These are phyloP conservation scores for Cladosporium phlei DNA, from an alignment of 2,329 filamentous ascomycete genomes.

Conservation along the genomic window DNA sequence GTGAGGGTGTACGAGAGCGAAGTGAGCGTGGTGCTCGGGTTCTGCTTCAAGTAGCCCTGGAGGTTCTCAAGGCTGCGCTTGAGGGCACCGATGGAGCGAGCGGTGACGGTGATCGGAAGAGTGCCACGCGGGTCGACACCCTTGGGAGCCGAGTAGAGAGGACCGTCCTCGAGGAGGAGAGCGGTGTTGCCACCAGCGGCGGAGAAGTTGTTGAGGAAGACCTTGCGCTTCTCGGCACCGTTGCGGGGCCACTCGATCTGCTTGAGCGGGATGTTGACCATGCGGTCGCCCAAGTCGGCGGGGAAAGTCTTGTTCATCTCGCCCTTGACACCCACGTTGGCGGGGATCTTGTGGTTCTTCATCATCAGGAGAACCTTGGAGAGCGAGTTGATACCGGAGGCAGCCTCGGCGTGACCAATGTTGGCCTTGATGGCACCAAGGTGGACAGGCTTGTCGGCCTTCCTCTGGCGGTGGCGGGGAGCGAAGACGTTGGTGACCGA, in stretches of 20 bases:
- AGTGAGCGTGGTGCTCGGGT: slow-evolving; percentile 42
- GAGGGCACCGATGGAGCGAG: slow-evolving; percentile 47
- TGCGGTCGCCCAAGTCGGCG: slow-evolving; percentile 48
- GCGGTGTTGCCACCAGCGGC: slow-evolving; percentile 52
- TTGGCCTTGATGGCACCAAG: slow-evolving; percentile 54
- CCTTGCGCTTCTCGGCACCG: slow-evolving; percentile 44
- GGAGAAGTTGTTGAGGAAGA: slow-evolving; percentile 52
- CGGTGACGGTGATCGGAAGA: slow-evolving; percentile 47
- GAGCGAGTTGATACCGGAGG: slow-evolving; percentile 51
- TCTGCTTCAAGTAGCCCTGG: slow-evolving; percentile 42
- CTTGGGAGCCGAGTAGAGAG: slow-evolving; percentile 38
- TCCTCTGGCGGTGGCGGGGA: slow-evolving; percentile 47
- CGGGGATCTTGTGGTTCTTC: slow-evolving; percentile 50
- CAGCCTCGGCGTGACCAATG: slow-evolving; percentile 52
- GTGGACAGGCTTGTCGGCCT: slow-evolving; percentile 46
- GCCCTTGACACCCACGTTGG: slow-evolving; percentile 53
- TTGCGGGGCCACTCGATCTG: slow-evolving; percentile 45
- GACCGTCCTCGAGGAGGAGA: slow-evolving; percentile 49
- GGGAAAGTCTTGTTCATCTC: slow-evolving; percentile 54
- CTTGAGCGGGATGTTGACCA: slow-evolving; percentile 48
- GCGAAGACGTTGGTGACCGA: slow-evolving; percentile 65
- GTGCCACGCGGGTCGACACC: slow-evolving; percentile 43
- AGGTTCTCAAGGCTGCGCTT: slow-evolving; percentile 49
- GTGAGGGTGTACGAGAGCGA: slow-evolving; percentile 51
- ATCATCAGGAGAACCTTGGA: slow-evolving; percentile 52